phyloP scores from a whole-genome alignment of 306 rosid genomes.

The Prunus armeniaca region DNA sequence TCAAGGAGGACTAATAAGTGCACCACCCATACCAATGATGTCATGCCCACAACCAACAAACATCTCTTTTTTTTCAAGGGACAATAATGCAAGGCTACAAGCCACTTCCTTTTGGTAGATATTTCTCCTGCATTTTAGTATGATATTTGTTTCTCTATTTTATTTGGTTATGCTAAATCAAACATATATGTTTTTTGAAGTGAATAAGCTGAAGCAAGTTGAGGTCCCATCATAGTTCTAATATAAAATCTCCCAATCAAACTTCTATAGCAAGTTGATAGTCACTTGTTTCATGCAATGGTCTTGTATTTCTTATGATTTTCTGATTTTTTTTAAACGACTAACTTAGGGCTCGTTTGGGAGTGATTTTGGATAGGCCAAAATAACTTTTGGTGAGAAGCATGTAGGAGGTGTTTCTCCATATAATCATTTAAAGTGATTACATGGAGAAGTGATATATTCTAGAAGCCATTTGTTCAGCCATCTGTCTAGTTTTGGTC shows the following conservation, averaged over 20 bases:
- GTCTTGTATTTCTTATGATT: too few species aligned
- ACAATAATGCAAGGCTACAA: background rate
- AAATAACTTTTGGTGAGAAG: too few species aligned
- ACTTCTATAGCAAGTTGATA: background rate
- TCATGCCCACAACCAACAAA: conserved; percentile 2
- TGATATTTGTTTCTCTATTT: background rate
- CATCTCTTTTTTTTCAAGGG: background rate
- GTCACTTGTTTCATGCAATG: background rate
- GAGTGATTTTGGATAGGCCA: too few species aligned
- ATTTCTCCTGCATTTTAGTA: background rate
- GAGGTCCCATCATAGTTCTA: background rate
- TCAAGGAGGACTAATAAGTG: background rate
- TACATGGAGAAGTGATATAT: too few species aligned
- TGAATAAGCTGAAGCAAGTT: background rate
- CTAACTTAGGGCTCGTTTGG: background rate
- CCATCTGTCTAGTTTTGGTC: background rate
- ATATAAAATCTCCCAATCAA: background rate
- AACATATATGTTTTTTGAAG: background rate
- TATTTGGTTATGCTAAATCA: background rate
- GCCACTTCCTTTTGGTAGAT: background rate
- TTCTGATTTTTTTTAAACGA: background rate
- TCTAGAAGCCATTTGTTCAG: background rate
- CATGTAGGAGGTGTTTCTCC: too few species aligned
- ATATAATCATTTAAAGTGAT: too few species aligned
- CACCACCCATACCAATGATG: background rate